These are phyloP conservation scores for Fusarium hostae DNA, from an alignment of 2,329 filamentous ascomycete species.

Conservation along the genomic window DNA sequence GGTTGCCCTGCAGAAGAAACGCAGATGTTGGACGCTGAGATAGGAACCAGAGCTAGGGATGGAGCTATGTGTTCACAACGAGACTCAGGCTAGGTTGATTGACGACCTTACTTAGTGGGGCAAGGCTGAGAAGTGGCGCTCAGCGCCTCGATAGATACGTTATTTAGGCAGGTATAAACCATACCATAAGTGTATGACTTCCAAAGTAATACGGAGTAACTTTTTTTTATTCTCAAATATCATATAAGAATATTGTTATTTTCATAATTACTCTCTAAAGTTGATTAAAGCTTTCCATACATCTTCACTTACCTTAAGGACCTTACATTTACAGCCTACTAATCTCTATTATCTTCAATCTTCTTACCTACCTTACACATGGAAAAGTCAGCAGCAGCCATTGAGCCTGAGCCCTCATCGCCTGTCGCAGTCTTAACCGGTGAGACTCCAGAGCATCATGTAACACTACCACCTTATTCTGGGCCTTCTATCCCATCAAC, in stretches of 20 bases:
- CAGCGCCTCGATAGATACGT: background rate
- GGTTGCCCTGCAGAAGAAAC: background rate
- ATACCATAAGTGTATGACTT: background rate
- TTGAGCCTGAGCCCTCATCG: background rate
- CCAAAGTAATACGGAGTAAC: background rate
- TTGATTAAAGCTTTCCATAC: background rate
- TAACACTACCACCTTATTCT: slow-evolving; percentile 39
- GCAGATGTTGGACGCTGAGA: background rate
- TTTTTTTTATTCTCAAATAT: background rate
- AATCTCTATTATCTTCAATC: background rate
- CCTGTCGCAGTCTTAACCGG: background rate
- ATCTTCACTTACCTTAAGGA: background rate
- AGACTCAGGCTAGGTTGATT: background rate
- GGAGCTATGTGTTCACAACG: slow-evolving; percentile 31
- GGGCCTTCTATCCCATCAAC: slow-evolving; percentile 29
- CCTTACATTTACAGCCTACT: background rate
- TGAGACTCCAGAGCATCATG: background rate
- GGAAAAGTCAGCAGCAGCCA: slow-evolving; percentile 1
- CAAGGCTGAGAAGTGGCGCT: slow-evolving; percentile 2
- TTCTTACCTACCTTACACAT: background rate
- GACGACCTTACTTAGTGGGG: background rate
- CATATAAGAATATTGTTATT: background rate
- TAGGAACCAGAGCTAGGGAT: slow-evolving; percentile 5
- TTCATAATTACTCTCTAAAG: background rate
- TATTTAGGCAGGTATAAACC: background rate